phyloP scores from a whole-genome alignment of 768 basidiomycete genomes.

The Macrolepiota fuliginosa region DNA sequence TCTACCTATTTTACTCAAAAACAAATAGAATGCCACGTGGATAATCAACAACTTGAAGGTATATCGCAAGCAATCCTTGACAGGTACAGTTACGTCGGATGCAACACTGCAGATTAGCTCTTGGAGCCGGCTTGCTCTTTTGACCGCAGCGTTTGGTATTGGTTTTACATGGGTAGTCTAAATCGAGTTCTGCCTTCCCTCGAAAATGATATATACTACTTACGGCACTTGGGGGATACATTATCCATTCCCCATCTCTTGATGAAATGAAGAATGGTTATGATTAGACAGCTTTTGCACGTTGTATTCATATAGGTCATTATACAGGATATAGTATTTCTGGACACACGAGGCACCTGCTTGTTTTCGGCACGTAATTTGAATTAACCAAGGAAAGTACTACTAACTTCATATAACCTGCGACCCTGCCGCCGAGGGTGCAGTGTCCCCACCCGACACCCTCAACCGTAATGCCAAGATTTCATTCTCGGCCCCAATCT shows the following conservation, averaged over 20 bases:
- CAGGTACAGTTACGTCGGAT: neutral
- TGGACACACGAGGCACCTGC: neutral
- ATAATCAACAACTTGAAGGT: conserved; percentile 77
- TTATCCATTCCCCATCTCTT: neutral
- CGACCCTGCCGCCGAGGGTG: neutral
- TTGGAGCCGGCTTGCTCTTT: neutral
- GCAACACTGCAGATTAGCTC: neutral
- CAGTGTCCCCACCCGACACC: neutral
- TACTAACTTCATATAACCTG: neutral
- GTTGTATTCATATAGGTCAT: neutral
- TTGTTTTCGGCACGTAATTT: neutral
- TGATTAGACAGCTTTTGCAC: neutral
- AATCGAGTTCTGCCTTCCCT: neutral
- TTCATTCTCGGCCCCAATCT: neutral
- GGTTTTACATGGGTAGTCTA: neutral
- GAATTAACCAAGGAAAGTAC: neutral
- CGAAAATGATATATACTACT: neutral
- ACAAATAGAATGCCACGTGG: conserved; percentile 73
- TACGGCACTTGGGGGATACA: neutral
- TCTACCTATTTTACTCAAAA: neutral
- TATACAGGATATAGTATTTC: neutral
- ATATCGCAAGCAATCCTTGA: conserved; percentile 52
- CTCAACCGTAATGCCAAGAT: neutral
- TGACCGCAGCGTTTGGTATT: neutral
- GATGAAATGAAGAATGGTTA: neutral